Evolutionary conservation across 768 basidiomycete genomes (phyloP), one percentile per base, ranked within the genome.

Genomic region (Leucosporidium scottii): DNA sequence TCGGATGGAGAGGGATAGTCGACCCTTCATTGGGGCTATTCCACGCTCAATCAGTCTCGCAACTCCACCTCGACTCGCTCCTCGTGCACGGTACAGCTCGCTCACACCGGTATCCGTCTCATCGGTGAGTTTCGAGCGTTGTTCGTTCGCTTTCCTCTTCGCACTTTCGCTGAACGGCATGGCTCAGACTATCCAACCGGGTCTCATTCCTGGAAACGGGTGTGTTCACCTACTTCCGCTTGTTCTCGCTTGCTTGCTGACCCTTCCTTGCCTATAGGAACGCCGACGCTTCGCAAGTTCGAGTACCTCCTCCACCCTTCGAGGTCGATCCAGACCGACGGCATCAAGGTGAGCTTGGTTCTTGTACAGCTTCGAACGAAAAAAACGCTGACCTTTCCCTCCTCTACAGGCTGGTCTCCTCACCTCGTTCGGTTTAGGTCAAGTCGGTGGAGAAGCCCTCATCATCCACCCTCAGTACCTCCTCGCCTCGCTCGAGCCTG

Each of bases 381-480:
- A 13, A 28, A 27, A 18, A 4, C 7, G 17, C 55, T 56, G 55
- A 56, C 28, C 15, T 12, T 8, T 5, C 18, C 17, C 51, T 23
- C 18, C 6, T 25, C 23, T n/a, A n/a, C 51, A 53, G 51, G 73
- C 73, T 47, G 72, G 60, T 59, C 58, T 72, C 30, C 71, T 91
- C 86, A 92, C 91, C 1, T 93, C 91, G 20, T 94, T 94, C 79
- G 94, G 94, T 71, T 98, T 98, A 81, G 93, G 94, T 75, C 94
- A 97, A 84, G 94, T 97, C 62, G 96, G 96, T 62, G 96, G 96
- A 63, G 89, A 86, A 64, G 89, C 87, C 54, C 83, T 93, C 71
- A 82, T 97, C 74, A 77, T 98, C 59, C 87, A 98, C 78, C 93
- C 96, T 69, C 88, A 91, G 72, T 91, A 90, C 80, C 83, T 96